These are phyloP conservation scores for Phylloporus gajari DNA, from an alignment of 1,284 basidiomycete species.

Conservation along the genomic window DNA sequence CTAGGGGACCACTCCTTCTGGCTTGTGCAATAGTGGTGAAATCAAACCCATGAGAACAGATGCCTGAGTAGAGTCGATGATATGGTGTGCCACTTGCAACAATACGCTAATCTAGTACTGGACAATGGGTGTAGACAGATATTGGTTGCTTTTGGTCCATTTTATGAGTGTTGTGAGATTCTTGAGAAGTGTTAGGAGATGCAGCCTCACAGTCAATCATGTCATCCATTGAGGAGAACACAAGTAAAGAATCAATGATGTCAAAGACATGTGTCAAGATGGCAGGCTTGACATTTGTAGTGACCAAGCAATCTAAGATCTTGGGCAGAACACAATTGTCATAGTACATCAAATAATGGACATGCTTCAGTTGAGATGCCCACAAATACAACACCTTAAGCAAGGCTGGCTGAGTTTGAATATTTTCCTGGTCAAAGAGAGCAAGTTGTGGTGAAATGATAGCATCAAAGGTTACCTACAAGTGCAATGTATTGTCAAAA, in stretches of 20 bases:
- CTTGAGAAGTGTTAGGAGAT: constrained; percentile 80
- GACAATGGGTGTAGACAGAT: constrained; percentile 76
- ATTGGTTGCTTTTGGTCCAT: constrained; percentile 64
- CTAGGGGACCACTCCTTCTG: constrained; percentile 83
- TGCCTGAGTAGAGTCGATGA: constrained; percentile 78
- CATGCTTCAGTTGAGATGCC: constrained; percentile 70
- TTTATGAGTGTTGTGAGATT: constrained; percentile 81
- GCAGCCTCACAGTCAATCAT: constrained; percentile 75
- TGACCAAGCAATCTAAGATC: constrained; percentile 84
- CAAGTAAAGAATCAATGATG: constrained; percentile 82
- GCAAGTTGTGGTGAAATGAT: constrained; percentile 88
- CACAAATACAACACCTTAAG: constrained; percentile 89
- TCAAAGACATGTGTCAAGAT: constrained; percentile 89
- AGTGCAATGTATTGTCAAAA: constrained; percentile 83
- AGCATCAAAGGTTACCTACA: constrained; percentile 72
- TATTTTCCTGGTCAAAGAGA: constrained; percentile 85
- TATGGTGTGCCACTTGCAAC: constrained; percentile 82
- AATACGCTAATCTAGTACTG: constrained; percentile 88
- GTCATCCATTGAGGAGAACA: constrained; percentile 62
- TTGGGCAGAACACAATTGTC: constrained; percentile 79
- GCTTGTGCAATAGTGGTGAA: constrained; percentile 83
- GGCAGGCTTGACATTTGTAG: constrained; percentile 86
- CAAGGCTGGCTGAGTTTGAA: constrained; percentile 90
- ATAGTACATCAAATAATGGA: constrained; percentile 73
- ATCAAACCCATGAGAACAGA: constrained; percentile 81